Base-by-base conservation (phyloP, 106 monocot species). In the Dendrobium officinale region DNA sequence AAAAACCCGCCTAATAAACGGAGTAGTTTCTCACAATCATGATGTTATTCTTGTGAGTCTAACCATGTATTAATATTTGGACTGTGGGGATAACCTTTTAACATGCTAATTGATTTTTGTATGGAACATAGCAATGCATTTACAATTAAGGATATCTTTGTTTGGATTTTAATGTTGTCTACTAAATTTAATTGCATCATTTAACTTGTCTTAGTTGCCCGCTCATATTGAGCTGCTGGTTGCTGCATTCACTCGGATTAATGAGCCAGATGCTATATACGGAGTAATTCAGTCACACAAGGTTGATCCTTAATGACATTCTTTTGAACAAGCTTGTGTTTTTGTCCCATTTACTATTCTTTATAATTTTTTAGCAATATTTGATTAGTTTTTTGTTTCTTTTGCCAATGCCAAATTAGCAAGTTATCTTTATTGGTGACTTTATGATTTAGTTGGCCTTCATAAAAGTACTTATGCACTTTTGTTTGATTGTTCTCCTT, bases 221-320 rank as follows among this genome's bases (percentile, higher is more conserved):
- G 84, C 81, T 75, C 94, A 98, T 83, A 79, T 92, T 54, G 89
- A 94, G 67, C 81, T 98, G 78, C 81, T 98, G 73, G 77, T 98
- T 88, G 86, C 88, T 55, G 92, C 94, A 61, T 83, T 92, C 49
- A 98, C 86, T 55, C 90, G 86, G 74, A 91, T 98, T 77, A 98
- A 98, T 77, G 97, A 98, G 75, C 97, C 94, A 81, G 97, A 98
- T 79, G 89, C 94, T 85, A 88, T 94, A 76, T 98, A 98, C 85
- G 97, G 97, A 56, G 86, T 98, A 44, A 83, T 94, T 26, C 89
- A 88, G 74, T 89, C 91, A 40, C 88, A 98, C 75, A 90, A 94
- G 97, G 97, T 94, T 86, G 48, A 49, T 10, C 26, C 76, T 76
- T 20, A 74, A 43, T 42, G 29, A 74, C 18, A 6, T 43, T 44